Conservation (phyloP, 192 early-diverging fungal species). For the Obelidium mucronatum region DNA sequence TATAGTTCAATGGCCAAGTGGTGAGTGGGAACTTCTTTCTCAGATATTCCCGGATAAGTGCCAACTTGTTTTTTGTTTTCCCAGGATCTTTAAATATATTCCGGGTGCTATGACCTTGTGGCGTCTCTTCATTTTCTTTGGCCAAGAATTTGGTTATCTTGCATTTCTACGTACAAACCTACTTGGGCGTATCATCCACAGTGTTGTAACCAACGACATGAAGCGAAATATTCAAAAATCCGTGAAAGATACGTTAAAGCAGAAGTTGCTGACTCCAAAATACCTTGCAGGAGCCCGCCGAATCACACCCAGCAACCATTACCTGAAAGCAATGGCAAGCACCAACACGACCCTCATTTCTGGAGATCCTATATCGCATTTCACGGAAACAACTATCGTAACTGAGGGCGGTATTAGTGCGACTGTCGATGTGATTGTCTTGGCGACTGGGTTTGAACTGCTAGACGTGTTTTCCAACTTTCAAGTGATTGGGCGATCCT, state of each 20-base stretch:
- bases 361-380: background rate
- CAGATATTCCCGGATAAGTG: background rate
- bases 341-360: background rate
- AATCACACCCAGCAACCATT: background rate
- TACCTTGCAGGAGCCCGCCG: conserved; percentile 18
- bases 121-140: conserved; percentile 9
- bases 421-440: conserved; percentile 28
- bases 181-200: background rate
- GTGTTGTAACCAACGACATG: background rate
- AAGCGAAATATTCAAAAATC: background rate
- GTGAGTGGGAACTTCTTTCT: background rate
- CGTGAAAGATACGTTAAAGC: background rate
- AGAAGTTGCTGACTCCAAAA: background rate
- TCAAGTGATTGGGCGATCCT: background rate
- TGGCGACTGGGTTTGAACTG: conserved; percentile 34
- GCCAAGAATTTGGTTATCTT: background rate
- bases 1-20: conserved; percentile 27
- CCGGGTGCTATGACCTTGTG: conserved; percentile 21
- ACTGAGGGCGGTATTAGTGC: background rate
- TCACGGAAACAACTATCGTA: background rate
- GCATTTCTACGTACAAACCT: background rate
- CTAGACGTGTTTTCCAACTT: background rate
- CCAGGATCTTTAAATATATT: conserved; percentile 35
- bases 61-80: no score
- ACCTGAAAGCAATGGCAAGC: background rate